Base-by-base conservation (phyloP, 1,284 basidiomycete species). In the Grifola frondosa region DNA sequence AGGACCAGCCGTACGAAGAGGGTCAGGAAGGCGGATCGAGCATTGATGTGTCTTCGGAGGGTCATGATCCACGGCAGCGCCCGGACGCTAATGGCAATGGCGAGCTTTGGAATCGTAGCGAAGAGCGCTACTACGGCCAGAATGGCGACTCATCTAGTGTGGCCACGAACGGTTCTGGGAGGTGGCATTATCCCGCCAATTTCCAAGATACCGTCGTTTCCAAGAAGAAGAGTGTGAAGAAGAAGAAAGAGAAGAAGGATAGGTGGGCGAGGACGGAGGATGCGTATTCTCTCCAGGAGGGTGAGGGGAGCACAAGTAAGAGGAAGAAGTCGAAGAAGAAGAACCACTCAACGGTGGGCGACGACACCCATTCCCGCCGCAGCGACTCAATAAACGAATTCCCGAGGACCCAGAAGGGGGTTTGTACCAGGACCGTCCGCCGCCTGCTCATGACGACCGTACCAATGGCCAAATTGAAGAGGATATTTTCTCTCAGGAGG, bases 131-230 rank as follows among this genome's bases (percentile, higher is more conserved):
- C 59, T 91, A 91, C 56, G 75, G 73, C 40, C 57, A 63, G 50
- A 56, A 53, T 33, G 70, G 73, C 43, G 68, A 71, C 30, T 49
- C 60, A 46, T 65, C 50, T 56, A 65, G 63, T 54, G 48, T 58
- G 22, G 58, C 57, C 28, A 57, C 67, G 19, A 61, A 62, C 26
- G 61, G 65, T 30, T 57, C 57, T 17, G 74, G 71, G 21, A 73
- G 88, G 40, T 91, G 88, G 88, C 85, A 75, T 49, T 91, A 91
- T 62, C 87, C 85, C 10, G 82, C 88, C 49, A 88, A 90, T 61
- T 88, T 90, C 56, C 78, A 82, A 40, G 85, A 88, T 50, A 70
- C 80, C 15, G 68, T 74, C 28, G 58, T 71, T 15, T 65, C 71
- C 41, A 49, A 52, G 48, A 76, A 74, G 62, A 80, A 65, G 58